These are phyloP conservation scores for Trichophyton verrucosum DNA, from an alignment of 2,329 filamentous ascomycete species.

Conservation along the genomic window DNA sequence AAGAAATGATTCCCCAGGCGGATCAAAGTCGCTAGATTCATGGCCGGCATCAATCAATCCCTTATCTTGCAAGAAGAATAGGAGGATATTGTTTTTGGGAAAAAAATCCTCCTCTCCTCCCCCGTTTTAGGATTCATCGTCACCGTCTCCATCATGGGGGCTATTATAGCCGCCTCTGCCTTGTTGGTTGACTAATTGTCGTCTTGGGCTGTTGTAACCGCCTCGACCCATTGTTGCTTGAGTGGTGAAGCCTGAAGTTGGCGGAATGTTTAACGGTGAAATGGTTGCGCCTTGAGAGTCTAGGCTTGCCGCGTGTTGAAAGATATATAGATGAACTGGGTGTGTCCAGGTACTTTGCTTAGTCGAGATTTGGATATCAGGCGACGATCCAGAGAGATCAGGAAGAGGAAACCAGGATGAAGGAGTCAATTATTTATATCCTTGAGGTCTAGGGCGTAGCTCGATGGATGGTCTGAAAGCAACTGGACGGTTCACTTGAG, in stretches of 20 bases:
- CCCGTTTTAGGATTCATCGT: constrained; percentile 11
- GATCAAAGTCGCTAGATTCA: background rate
- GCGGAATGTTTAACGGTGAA: background rate
- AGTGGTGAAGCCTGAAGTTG: background rate
- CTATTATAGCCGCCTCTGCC: constrained; percentile 27
- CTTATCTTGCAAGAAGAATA: constrained; percentile 1
- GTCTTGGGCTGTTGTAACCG: constrained; percentile 21
- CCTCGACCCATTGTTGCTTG: constrained; percentile 25
- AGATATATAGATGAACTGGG: too few species aligned
- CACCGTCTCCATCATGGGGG: constrained; percentile 13
- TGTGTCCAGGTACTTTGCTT: background rate
- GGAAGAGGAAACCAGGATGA: background rate
- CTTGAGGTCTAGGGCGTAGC: background rate
- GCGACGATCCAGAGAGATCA: background rate
- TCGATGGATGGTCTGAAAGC: background rate
- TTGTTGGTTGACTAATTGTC: constrained; percentile 14
- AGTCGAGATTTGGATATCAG: background rate
- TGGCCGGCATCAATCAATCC: constrained; percentile 7
- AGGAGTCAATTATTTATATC: background rate
- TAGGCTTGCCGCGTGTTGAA: background rate
- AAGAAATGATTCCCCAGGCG: background rate
- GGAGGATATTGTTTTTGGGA: background rate
- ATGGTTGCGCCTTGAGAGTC: background rate
- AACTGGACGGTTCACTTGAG: background rate
- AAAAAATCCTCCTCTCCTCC: background rate